phyloP scores from a whole-genome alignment of 352 stramenopile species.

The Globisporangium yorkense region DNA sequence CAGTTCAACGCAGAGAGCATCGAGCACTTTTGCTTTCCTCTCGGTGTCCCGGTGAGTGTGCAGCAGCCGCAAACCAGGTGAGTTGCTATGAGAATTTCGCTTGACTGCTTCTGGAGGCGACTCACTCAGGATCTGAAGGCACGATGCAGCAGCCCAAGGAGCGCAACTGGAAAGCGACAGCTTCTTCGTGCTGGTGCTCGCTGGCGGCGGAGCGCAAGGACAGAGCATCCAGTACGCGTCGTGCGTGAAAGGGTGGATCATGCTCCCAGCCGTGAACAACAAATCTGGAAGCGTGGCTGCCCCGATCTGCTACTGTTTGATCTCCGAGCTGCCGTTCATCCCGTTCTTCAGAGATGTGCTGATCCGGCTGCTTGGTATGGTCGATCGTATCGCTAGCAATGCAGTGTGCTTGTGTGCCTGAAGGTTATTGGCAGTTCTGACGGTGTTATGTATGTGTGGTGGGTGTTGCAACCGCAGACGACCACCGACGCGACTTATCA shows the following conservation, averaged over 20 bases:
- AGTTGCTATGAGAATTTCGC: neutral
- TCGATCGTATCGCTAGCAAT: neutral
- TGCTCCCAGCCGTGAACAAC: conserved; percentile 11
- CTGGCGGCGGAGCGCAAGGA: conserved; percentile 37
- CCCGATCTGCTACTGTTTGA: conserved; percentile 46
- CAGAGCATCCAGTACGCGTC: conserved; percentile 52
- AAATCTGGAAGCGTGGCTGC: conserved; percentile 13
- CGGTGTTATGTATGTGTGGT: neutral
- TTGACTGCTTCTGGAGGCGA: neutral
- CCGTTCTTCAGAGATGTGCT: conserved; percentile 35
- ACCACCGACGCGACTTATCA: conserved; percentile 7
- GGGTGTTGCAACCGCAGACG: conserved; percentile 3
- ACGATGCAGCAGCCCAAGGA: neutral
- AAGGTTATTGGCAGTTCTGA: neutral
- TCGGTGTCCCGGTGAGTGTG: conserved; percentile 8
- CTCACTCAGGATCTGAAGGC: neutral
- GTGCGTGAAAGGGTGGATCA: conserved; percentile 36
- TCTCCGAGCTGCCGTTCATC: conserved; percentile 36
- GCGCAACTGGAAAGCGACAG: conserved; percentile 5
- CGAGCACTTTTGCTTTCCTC: conserved; percentile 71
- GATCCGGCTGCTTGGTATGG: conserved; percentile 23
- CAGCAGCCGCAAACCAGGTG: neutral
- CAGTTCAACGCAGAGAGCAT: conserved; percentile 69
- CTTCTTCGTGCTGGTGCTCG: conserved; percentile 51
- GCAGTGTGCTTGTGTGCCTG: neutral